These are phyloP conservation scores for Dicorynia guianensis DNA, from an alignment of 306 rosid genomes.

Conservation along the genomic window DNA sequence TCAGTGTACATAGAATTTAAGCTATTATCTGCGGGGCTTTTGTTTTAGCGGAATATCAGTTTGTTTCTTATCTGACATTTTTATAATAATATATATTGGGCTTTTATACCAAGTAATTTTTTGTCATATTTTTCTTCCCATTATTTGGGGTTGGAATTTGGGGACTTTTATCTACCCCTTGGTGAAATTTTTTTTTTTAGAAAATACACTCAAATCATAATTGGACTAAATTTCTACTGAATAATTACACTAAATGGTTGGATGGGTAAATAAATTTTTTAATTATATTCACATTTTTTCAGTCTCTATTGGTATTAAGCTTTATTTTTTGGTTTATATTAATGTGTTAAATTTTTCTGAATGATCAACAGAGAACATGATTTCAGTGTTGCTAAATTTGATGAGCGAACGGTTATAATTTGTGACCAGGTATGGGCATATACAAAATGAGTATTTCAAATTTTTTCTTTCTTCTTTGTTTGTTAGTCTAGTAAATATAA, in stretches of 20 bases:
- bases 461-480: conserved; percentile 4
- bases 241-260: too few relatives aligned
- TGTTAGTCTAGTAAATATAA: conserved; percentile 22
- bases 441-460: conserved; percentile 11
- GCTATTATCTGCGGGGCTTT: not conserved
- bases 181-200: not conserved
- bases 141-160: not conserved
- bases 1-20: not conserved
- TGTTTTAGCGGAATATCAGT: conserved; percentile 21
- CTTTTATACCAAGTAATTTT: not conserved
- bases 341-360: conserved; percentile 16
- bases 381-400: conserved; percentile 89
- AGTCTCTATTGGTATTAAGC: conserved; percentile 9
- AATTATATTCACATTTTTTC: not conserved
- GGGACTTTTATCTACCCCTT: conserved; percentile 7
- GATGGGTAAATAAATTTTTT: too few relatives aligned
- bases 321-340: conserved; percentile 17
- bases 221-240: too few relatives aligned
- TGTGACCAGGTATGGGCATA: conserved; percentile 90
- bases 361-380: conserved; percentile 72
- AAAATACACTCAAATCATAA: too few relatives aligned
- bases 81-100: not conserved
- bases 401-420: conserved; percentile 89
- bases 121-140: not conserved
- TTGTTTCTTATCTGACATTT: conserved; percentile 24